Percentiles rank a stretch among this genome's conserved stretches.
These are phyloP conservation scores for Trichophyton schoenleinii DNA, from an alignment of 2,329 filamentous ascomycete species.

Conservation along the genomic window DNA sequence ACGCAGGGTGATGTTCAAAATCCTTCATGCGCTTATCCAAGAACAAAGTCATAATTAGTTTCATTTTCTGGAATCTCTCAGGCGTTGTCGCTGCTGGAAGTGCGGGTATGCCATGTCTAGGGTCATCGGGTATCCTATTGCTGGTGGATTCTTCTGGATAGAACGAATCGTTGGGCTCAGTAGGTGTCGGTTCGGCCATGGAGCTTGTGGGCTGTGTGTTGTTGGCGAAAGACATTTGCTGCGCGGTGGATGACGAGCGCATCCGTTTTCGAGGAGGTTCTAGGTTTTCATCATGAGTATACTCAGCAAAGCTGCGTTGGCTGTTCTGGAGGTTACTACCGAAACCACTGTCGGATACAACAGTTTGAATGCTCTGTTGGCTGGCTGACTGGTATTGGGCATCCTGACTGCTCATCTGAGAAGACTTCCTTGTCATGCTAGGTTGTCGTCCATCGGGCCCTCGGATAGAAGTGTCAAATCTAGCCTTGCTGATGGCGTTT, in stretches of 20 bases:
- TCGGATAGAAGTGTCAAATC: constrained; percentile 71
- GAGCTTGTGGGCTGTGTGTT: constrained; percentile 23
- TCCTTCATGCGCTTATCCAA: constrained; percentile 61
- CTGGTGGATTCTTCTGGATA: constrained; percentile 22
- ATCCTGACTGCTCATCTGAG: constrained; percentile 49
- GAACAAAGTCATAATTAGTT: constrained; percentile 69
- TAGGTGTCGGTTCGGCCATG: constrained; percentile 32
- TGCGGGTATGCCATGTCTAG: constrained; percentile 24
- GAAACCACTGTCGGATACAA: constrained; percentile 63
- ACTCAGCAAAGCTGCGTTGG: constrained; percentile 21
- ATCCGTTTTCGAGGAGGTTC: constrained; percentile 66
- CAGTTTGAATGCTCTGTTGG: constrained; percentile 62
- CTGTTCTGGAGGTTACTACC: constrained; percentile 51
- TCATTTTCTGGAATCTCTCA: constrained; percentile 66
- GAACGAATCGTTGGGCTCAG: constrained; percentile 36
- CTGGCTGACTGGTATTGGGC: constrained; percentile 58
- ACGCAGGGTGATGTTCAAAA: constrained; percentile 60
- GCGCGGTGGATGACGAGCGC: constrained; percentile 41
- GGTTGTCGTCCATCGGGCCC: constrained; percentile 52
- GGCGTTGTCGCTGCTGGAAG: constrained; percentile 44
- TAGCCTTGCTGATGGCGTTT: constrained; percentile 89
- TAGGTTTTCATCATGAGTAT: constrained; percentile 31
- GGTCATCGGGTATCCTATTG: constrained; percentile 9
- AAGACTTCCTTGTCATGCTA: constrained; percentile 57
- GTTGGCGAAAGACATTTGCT: constrained; percentile 26